Evolutionary conservation across 2,329 filamentous ascomycete genomes (phyloP).

Genomic region (Pseudophaeomoniella oleicola): DNA sequence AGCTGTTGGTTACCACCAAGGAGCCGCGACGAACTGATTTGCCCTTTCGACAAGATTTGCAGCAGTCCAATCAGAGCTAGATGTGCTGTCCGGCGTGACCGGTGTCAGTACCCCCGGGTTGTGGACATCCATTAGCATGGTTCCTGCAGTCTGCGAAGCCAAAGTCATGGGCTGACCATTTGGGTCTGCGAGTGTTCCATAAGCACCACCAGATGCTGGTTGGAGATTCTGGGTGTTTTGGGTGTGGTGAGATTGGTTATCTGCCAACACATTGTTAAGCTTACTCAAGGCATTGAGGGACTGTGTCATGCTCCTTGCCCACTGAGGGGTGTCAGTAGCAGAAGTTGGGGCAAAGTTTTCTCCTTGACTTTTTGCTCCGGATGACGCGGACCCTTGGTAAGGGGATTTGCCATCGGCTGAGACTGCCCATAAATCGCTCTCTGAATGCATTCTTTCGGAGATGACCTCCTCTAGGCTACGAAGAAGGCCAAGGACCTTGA

Average conservation of each 20-base stretch:
- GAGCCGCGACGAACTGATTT: conserved; percentile 32
- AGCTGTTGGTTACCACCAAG: conserved; percentile 27
- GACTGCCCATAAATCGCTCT: conserved; percentile 14
- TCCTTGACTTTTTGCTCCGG: conserved; percentile 2
- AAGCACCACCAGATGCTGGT: conserved; percentile 3
- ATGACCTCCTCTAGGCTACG: conserved; percentile 29
- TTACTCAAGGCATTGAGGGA: conserved; percentile 30
- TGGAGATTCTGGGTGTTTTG: conserved; percentile 10
- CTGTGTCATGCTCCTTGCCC: conserved; percentile 30
- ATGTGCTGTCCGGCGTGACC: conserved; percentile 29
- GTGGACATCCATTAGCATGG: conserved; percentile 1
- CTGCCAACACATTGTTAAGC: conserved; percentile 24
- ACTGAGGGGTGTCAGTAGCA: conserved; percentile 18
- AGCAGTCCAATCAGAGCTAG: conserved; percentile 29
- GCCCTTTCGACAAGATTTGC: conserved; percentile 30
- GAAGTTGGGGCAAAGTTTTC: conserved; percentile 4
- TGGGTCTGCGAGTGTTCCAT: conserved; percentile 1
- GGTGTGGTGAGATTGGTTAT: conserved; percentile 7
- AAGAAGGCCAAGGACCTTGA: conserved; percentile 23
- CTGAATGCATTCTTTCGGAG: conserved; percentile 23
- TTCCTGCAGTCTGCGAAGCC: conserved; percentile 1
- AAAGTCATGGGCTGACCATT: neutral
- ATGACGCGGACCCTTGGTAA: conserved; percentile 6
- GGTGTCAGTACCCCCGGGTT: conserved; percentile 13
- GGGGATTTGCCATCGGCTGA: conserved; percentile 6